Evolutionary conservation across 1,284 basidiomycete species (phyloP).

Genomic region (Pascua guehoae): DNA sequence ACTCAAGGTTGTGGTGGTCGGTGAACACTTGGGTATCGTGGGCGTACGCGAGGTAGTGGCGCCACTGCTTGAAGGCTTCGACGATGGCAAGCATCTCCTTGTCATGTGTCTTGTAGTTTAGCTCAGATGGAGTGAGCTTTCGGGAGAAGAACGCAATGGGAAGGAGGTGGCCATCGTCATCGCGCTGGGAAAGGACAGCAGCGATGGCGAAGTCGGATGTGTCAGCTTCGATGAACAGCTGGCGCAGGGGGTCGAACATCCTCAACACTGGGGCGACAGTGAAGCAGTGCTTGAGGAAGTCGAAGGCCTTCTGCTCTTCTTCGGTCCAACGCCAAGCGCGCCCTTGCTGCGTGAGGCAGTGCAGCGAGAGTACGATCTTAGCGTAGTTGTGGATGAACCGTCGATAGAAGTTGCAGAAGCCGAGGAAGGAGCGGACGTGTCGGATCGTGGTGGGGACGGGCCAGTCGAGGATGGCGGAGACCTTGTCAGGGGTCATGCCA

Average conservation of each 20-base stretch:
- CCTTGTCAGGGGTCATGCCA: slow-evolving; percentile 51
- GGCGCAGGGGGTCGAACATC: slow-evolving; percentile 44
- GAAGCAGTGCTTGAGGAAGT: slow-evolving; percentile 46
- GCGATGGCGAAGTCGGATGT: slow-evolving; percentile 39
- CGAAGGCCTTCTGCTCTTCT: slow-evolving; percentile 42
- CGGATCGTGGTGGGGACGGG: slow-evolving; percentile 40
- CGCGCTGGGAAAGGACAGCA: slow-evolving; percentile 32
- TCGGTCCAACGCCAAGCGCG: slow-evolving; percentile 36
- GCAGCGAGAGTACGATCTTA: slow-evolving; percentile 29
- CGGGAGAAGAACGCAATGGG: slow-evolving; percentile 47
- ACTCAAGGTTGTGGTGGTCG: slow-evolving; percentile 55
- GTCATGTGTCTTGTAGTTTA: slow-evolving; percentile 55
- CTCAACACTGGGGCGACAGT: slow-evolving; percentile 44
- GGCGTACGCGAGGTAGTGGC: slow-evolving; percentile 46
- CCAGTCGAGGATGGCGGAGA: slow-evolving; percentile 50
- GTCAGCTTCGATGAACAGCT: slow-evolving; percentile 40
- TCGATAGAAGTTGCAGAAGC: slow-evolving; percentile 51
- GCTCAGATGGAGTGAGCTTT: slow-evolving; percentile 41
- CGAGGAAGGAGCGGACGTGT: slow-evolving; percentile 48
- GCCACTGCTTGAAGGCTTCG: slow-evolving; percentile 47
- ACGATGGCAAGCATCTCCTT: slow-evolving; percentile 55
- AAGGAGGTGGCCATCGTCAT: slow-evolving; percentile 33
- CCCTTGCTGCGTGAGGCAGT: no score
- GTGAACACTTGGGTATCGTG: slow-evolving; percentile 43
- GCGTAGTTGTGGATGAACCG: slow-evolving; percentile 50